A percentile compares a stretch with the other conserved stretches of the same genome.
phyloP scores from a whole-genome alignment of 2,329 filamentous ascomycete genomes.

The Penicillium sp. region DNA sequence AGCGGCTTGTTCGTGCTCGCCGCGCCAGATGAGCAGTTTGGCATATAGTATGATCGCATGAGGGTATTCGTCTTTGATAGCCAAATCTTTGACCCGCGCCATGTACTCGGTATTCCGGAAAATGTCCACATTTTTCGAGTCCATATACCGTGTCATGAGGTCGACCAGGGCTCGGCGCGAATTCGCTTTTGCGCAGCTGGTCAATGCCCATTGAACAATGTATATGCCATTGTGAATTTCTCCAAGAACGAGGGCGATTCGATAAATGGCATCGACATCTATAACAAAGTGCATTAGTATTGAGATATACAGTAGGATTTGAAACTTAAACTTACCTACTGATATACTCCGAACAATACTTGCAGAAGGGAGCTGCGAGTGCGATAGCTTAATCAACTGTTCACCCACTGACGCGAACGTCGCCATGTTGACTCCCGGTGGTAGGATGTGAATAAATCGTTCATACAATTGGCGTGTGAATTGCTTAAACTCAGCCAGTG shows the following conservation, averaged over 20 bases:
- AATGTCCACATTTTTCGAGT: not conserved
- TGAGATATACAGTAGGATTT: not conserved
- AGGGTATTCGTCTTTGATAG: conserved; percentile 24
- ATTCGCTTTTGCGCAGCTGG: conserved; percentile 22
- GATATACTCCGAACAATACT: conserved; percentile 17
- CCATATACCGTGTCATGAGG: conserved; percentile 9
- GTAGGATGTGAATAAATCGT: not conserved
- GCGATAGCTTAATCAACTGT: conserved; percentile 14
- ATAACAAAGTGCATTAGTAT: not conserved
- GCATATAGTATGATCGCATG: conserved; percentile 31
- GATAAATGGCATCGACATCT: conserved; percentile 27
- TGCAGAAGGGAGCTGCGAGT: conserved; percentile 9
- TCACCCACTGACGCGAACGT: conserved; percentile 18
- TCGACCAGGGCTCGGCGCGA: conserved; percentile 20
- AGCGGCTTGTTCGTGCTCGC: conserved; percentile 21
- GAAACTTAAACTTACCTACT: conserved; percentile 15
- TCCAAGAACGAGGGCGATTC: conserved; percentile 20
- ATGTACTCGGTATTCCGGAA: conserved; percentile 12
- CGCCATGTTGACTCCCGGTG: conserved; percentile 9
- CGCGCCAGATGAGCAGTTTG: conserved; percentile 24
- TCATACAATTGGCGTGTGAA: not conserved
- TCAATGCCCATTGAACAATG: conserved; percentile 22
- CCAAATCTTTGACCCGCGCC: conserved; percentile 22
- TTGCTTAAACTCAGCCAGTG: not conserved
- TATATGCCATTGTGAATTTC: not conserved